These are phyloP conservation scores for Cyberlindnera misumaiensis DNA, from an alignment of 805 yeast genomes.

Conservation along the genomic window DNA sequence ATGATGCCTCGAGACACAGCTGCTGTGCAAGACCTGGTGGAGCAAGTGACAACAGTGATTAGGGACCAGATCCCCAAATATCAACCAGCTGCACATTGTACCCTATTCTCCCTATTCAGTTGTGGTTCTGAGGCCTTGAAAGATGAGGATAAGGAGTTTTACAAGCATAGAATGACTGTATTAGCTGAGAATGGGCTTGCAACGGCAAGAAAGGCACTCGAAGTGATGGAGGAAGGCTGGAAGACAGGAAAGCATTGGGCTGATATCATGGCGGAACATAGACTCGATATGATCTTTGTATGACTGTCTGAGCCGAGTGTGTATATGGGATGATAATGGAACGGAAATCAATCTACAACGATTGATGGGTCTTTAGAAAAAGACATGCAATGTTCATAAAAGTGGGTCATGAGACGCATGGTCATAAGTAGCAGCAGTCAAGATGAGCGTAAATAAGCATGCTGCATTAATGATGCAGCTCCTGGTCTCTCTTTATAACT, in stretches of 20 bases:
- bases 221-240: constrained; percentile 48
- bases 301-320: constrained; percentile 23
- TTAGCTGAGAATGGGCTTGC: constrained; percentile 33
- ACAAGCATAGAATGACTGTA: constrained; percentile 28
- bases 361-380: not conserved
- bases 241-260: constrained; percentile 47
- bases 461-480: constrained; percentile 45
- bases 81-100: constrained; percentile 46
- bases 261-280: constrained; percentile 34
- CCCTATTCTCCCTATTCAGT: constrained; percentile 43
- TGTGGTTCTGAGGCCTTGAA: constrained; percentile 48
- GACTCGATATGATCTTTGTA: constrained; percentile 41
- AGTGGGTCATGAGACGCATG: too few relatives aligned
- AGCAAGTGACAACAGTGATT: constrained; percentile 30
- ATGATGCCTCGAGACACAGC: constrained; percentile 39
- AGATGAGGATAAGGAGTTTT: constrained; percentile 26
- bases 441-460: constrained; percentile 34
- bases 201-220: constrained; percentile 14
- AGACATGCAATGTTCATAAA: not conserved
- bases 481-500: constrained; percentile 50
- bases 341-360: not conserved
- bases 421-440: too few relatives aligned
- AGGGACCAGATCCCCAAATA: constrained; percentile 31
- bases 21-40: constrained; percentile 36
- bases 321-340: not conserved